These are phyloP conservation scores for Astragalus membranaceus DNA, from an alignment of 306 rosid genomes.

Conservation along the genomic window DNA sequence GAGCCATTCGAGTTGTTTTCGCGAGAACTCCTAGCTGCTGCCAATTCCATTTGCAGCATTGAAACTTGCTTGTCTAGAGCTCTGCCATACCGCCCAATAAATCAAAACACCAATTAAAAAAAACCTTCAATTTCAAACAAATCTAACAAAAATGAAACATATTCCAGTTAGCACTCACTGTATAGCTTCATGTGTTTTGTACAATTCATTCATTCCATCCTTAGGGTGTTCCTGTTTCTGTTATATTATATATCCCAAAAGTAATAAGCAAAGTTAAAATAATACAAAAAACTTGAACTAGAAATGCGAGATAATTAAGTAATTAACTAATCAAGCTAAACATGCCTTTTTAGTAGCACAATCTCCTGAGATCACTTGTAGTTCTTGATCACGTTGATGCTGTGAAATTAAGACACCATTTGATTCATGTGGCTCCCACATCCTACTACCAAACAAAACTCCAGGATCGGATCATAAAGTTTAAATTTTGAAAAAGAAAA, in stretches of 20 bases:
- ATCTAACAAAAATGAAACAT: conserved; percentile 12
- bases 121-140: conserved; percentile 15
- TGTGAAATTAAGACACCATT: conserved; percentile 48
- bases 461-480: conserved; percentile 19
- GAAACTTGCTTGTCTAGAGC: conserved; percentile 85
- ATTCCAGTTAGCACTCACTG: conserved; percentile 61
- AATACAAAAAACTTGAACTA: not conserved
- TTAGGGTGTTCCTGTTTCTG: conserved; percentile 47
- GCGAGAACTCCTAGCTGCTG: conserved; percentile 66
- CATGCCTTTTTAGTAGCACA: conserved; percentile 45
- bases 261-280: not conserved
- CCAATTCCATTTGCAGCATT: conserved; percentile 70
- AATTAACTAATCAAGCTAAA: not conserved
- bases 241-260: not conserved
- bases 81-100: conserved; percentile 47
- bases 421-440: conserved; percentile 67
- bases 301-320: not conserved
- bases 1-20: conserved; percentile 43
- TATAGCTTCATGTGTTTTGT: conserved; percentile 80
- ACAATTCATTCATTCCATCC: conserved; percentile 55
- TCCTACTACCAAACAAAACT: conserved; percentile 31
- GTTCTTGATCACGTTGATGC: conserved; percentile 64
- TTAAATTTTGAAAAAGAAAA: not conserved
- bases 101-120: conserved; percentile 7
- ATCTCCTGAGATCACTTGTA: conserved; percentile 65